Conservation (phyloP, 1,139 yeast species). For the Yamadazyma mexicana region DNA sequence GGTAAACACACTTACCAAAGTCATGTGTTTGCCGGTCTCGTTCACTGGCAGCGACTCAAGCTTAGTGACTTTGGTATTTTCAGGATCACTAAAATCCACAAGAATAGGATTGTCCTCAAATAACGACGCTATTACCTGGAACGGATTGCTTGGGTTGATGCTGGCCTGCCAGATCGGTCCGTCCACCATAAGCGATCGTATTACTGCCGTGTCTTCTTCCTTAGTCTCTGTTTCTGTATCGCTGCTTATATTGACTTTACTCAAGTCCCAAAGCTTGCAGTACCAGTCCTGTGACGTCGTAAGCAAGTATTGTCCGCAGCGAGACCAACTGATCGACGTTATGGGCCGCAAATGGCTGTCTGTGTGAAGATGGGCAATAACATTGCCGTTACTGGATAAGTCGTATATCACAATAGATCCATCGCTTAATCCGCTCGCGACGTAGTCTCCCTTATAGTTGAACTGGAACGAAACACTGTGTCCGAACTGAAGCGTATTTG, state of each 20-base stretch:
- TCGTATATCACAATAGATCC: slow-evolving; percentile 83
- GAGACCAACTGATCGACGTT: slow-evolving; percentile 78
- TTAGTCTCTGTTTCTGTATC: slow-evolving; percentile 3
- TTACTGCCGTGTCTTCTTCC: slow-evolving; percentile 23
- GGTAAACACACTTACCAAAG: slow-evolving; percentile 36
- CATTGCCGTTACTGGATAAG: slow-evolving; percentile 55
- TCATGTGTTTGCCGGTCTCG: slow-evolving; percentile 21
- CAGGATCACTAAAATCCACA: slow-evolving; percentile 45
- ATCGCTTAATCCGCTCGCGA: slow-evolving; percentile 81
- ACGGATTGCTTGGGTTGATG: slow-evolving; percentile 53
- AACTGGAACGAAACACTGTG: slow-evolving; percentile 76
- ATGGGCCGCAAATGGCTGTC: slow-evolving; percentile 72
- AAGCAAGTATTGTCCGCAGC: slow-evolving; percentile 67
- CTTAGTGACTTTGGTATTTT: slow-evolving; percentile 23
- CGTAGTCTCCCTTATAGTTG: slow-evolving; percentile 78
- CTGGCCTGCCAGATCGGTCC: slow-evolving; percentile 74
- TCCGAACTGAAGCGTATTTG: slow-evolving; percentile 64
- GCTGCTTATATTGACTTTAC: slow-evolving; percentile 23
- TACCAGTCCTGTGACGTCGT: slow-evolving; percentile 87
- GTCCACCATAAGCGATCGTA: slow-evolving; percentile 53
- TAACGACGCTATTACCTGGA: slow-evolving; percentile 47
- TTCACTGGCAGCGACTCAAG: slow-evolving; percentile 29
- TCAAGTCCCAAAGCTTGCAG: slow-evolving; percentile 78
- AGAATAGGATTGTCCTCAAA: slow-evolving; percentile 56
- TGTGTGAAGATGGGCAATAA: slow-evolving; percentile 51